These are phyloP conservation scores for Pogostemon cablin DNA, from an alignment of 257 asterid species.

Conservation along the genomic window DNA sequence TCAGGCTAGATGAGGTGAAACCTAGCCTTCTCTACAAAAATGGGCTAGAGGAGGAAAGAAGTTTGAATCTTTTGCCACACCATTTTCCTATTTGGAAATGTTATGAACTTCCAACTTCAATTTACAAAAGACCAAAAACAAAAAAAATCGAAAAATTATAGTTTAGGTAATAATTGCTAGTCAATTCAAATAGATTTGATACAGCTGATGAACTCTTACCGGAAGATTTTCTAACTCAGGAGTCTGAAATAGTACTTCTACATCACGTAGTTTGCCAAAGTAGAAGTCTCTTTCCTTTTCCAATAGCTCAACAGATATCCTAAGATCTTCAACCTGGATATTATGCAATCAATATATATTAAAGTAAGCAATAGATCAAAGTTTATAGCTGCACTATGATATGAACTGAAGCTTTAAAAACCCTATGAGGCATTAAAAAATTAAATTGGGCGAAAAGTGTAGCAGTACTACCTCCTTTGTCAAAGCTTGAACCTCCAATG, in stretches of 20 bases:
- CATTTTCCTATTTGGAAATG: background rate
- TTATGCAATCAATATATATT: background rate
- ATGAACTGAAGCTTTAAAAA: background rate
- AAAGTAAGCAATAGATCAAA: slow-evolving; percentile 14
- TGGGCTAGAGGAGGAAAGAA: too few species aligned
- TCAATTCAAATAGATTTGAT: background rate
- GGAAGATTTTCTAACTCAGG: slow-evolving; percentile 62
- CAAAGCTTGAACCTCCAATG: slow-evolving; percentile 56
- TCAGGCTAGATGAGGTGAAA: too few species aligned
- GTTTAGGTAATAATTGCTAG: background rate
- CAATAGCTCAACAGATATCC: slow-evolving; percentile 69
- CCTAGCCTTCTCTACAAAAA: too few species aligned
- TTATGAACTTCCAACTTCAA: background rate
- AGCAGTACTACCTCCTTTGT: slow-evolving; percentile 61
- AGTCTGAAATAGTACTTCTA: slow-evolving; percentile 81
- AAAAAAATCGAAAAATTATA: background rate
- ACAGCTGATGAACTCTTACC: slow-evolving; percentile 41
- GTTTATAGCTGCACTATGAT: background rate
- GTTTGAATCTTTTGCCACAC: background rate
- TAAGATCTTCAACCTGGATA: slow-evolving; percentile 70
- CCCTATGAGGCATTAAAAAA: background rate
- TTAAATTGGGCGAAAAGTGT: background rate
- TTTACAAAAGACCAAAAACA: background rate
- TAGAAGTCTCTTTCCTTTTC: slow-evolving; percentile 96
- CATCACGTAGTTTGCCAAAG: slow-evolving; percentile 76